Evolutionary conservation across 306 rosid genomes (phyloP).

Genomic region (Trichosanthes cucumerina): DNA sequence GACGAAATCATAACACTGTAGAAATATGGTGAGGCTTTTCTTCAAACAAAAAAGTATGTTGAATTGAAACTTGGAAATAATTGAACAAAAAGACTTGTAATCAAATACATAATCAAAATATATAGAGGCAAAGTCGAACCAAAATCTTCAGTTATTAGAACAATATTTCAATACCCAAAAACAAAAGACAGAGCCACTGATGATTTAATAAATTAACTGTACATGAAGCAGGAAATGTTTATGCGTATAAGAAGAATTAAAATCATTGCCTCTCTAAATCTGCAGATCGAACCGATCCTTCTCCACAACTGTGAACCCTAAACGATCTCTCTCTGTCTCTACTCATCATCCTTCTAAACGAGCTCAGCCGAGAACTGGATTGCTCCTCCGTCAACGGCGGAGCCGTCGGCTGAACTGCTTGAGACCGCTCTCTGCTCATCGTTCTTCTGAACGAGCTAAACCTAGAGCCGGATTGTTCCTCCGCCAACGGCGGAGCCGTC

Average conservation of each 20-base stretch:
- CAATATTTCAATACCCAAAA: not conserved
- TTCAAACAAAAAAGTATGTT: not conserved
- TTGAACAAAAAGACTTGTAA: not conserved
- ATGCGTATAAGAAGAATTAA: too few relatives aligned
- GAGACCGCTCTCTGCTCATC: not conserved
- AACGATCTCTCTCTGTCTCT: constrained; percentile 7
- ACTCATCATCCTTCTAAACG: constrained; percentile 4
- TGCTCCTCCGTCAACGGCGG: constrained; percentile 12
- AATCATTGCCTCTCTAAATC: constrained; percentile 8
- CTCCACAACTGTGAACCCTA: constrained; percentile 10
- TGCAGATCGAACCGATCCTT: not conserved
- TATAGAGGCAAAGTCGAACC: not conserved
- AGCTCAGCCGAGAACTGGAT: constrained; percentile 6
- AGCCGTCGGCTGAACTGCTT: constrained; percentile 8
- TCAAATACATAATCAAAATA: not conserved
- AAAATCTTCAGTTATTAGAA: not conserved
- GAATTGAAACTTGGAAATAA: not conserved
- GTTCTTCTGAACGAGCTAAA: constrained; percentile 1
- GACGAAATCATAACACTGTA: too few relatives aligned
- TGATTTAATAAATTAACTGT: not conserved
- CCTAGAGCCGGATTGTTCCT: constrained; percentile 1
- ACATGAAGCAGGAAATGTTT: not conserved
- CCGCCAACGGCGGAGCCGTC: constrained; percentile 2
- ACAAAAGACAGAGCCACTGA: not conserved
- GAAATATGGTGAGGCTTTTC: too few relatives aligned